A percentile compares a stretch with the other conserved stretches of the same genome.
Conservation (phyloP, 352 stramenopile genomes). For the Thraustochytrium sp. region DNA sequence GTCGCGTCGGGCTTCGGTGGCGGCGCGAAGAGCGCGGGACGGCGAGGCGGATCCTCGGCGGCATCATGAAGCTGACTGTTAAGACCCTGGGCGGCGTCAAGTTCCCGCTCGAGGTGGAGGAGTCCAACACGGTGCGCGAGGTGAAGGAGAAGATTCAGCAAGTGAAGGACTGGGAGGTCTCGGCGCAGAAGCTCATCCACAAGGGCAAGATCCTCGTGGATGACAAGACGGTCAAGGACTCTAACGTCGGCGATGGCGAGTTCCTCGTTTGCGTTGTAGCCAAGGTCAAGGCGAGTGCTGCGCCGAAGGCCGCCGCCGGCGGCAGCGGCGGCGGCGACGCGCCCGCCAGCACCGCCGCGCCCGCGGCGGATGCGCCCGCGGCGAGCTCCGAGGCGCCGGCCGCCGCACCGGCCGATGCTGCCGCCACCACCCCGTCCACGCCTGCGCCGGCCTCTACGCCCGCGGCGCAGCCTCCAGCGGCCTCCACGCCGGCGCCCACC, state of each 20-base stretch:
- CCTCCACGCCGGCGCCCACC: constrained; percentile 58
- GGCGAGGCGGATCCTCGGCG: not conserved
- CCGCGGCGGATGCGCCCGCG: constrained; percentile 46
- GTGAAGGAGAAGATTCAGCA: constrained; percentile 73
- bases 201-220: constrained; percentile 77
- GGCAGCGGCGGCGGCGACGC: constrained; percentile 41
- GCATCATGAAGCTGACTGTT: constrained; percentile 1
- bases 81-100: constrained; percentile 11
- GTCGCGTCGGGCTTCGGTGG: not conserved
- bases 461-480: constrained; percentile 60
- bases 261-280: constrained; percentile 78
- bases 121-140: constrained; percentile 53
- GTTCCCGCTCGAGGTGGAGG: constrained; percentile 29
- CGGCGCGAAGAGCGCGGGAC: not conserved
- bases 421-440: not conserved
- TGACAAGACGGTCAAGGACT: constrained; percentile 67
- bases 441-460: constrained; percentile 49
- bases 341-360: not conserved
- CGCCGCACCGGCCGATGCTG: not conserved
- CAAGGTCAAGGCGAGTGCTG: constrained; percentile 53
- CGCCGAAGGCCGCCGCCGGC: constrained; percentile 45
- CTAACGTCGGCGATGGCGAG: constrained; percentile 76
- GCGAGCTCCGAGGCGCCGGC: constrained; percentile 44
- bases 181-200: constrained; percentile 75
- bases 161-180: constrained; percentile 62